These are phyloP conservation scores for Tricholomella constricta DNA, from an alignment of 768 basidiomycete species.

Conservation along the genomic window DNA sequence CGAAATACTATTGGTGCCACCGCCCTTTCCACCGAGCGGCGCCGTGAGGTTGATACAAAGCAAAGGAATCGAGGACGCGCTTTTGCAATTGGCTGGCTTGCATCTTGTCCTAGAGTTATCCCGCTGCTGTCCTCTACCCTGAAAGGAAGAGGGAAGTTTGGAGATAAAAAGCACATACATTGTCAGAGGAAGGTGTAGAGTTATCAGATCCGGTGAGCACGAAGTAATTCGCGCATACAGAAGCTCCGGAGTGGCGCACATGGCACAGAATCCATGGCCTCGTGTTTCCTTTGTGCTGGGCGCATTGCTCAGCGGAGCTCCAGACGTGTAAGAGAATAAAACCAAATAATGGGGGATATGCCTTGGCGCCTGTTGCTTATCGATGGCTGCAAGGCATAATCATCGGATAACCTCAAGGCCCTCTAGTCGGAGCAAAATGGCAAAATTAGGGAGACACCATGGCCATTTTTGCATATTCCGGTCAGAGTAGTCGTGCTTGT, in stretches of 20 bases:
- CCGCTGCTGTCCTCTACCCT: not conserved
- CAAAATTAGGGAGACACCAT: not conserved
- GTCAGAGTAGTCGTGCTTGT: not conserved
- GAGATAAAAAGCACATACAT: not conserved
- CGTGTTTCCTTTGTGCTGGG: too few species aligned
- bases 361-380: not conserved
- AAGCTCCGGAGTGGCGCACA: not conserved
- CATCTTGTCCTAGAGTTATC: too few species aligned
- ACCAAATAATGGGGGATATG: not conserved
- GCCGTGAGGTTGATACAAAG: too few species aligned
- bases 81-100: too few species aligned
- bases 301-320: too few species aligned
- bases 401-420: too few species aligned
- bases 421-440: too few species aligned
- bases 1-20: slow-evolving; percentile 30
- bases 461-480: too few species aligned
- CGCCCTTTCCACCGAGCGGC: slow-evolving; percentile 23
- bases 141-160: not conserved
- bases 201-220: too few species aligned
- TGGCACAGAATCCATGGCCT: too few species aligned
- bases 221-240: not conserved
- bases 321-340: not conserved
- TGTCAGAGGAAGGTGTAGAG: not conserved
- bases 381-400: not conserved
- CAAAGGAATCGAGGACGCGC: too few species aligned